Base-by-base conservation (phyloP, 1,284 basidiomycete genomes). In the Athelia sp. region DNA sequence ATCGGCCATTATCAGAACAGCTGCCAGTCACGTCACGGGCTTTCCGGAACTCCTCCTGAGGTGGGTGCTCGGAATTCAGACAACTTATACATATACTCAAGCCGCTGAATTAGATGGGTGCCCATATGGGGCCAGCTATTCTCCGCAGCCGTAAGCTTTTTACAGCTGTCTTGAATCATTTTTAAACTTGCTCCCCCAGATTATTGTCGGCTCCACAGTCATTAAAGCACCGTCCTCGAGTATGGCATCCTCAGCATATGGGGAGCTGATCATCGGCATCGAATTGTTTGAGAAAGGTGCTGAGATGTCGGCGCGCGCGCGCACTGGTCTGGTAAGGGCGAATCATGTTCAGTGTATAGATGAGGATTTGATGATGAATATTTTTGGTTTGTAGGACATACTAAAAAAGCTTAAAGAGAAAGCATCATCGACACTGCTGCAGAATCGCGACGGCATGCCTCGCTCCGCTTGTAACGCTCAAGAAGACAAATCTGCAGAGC, bases 401-500 rank as follows among this genome's bases (percentile, higher is more conserved):
- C 58, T 81, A 15, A 65, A 65, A 55, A 72, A 69, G 54, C 55
- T 81, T 54, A 70, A 73, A 50, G 66, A 69, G 47, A 78, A 74
- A 59, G 77, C 78, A 8, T 71, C 72, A 50, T 72, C 78, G 52
- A 71, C 72, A 34, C 72, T 74, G 47, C 71, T 73, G 1, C 65
- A 68, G 47, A 71, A 69, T 52, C 63, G 68, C 26, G 68, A 66
- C 46, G 72, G 70, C 18, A 68, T 65, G 52, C 55, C 64, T 50
- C 48, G 63, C 18, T 57, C 62, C 43, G 19, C 13, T 9, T 8
- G 26, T 26, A 45, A 11, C 11, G 60, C 63, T 2, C 61, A 64
- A 43, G 79, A 79, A 56, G 77, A 79, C 46, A 78, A 75, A 34
- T 72, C 76, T 43, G 77, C 84, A 53, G 81, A 83, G 57, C 72